These are phyloP conservation scores for Irpex sp. DNA, from an alignment of 1,284 basidiomycete genomes.

Conservation along the genomic window DNA sequence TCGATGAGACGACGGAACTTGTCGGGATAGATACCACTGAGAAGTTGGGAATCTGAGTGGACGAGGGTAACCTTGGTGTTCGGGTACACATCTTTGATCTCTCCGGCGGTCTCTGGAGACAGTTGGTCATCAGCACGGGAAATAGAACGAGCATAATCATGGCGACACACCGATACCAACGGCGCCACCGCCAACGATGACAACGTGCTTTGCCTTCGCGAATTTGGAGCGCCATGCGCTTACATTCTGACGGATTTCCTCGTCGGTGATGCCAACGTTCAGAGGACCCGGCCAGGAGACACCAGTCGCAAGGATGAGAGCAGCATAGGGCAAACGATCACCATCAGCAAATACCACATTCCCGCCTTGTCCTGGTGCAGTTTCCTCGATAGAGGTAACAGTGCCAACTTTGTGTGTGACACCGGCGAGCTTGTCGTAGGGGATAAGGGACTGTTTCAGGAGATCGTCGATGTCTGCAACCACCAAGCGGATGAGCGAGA, in stretches of 20 bases:
- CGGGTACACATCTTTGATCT: slow-evolving; percentile 49
- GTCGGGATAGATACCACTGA: slow-evolving; percentile 54
- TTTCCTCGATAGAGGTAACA: slow-evolving; percentile 39
- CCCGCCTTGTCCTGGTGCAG: slow-evolving; percentile 33
- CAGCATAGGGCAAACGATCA: slow-evolving; percentile 42
- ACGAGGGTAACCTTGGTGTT: slow-evolving; percentile 60
- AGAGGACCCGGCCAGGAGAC: slow-evolving; percentile 47
- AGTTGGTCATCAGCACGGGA: not conserved
- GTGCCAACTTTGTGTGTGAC: slow-evolving; percentile 40
- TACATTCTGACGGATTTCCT: slow-evolving; percentile 35
- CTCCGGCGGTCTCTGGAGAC: slow-evolving; percentile 47
- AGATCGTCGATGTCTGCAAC: slow-evolving; percentile 28
- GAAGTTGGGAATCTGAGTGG: slow-evolving; percentile 43
- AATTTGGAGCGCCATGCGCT: slow-evolving; percentile 40
- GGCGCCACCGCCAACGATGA: slow-evolving; percentile 58
- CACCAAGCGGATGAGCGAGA: slow-evolving; percentile 29
- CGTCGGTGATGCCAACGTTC: slow-evolving; percentile 37
- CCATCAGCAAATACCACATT: slow-evolving; percentile 41
- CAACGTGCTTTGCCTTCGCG: slow-evolving; percentile 41
- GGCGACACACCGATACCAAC: slow-evolving; percentile 48
- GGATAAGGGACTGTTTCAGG: slow-evolving; percentile 30
- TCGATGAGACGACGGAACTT: slow-evolving; percentile 48
- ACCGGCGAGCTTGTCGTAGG: slow-evolving; percentile 43
- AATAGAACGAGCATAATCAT: not conserved
- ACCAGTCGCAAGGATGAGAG: slow-evolving; percentile 56